Evolutionary conservation across 116 monocot genomes (phyloP).

Genomic region (Dioscorea cayenensis): DNA sequence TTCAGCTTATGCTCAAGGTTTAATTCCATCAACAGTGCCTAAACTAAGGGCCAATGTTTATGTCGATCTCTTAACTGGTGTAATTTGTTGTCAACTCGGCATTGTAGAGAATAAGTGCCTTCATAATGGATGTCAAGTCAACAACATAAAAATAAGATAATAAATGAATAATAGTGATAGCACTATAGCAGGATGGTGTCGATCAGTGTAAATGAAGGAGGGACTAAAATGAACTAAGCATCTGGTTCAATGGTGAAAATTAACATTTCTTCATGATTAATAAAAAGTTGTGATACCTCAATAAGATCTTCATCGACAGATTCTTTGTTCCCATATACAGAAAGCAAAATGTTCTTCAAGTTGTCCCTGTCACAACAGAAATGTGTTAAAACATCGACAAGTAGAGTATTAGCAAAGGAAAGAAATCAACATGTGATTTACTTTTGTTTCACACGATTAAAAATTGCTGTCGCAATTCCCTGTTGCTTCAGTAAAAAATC

Average conservation of each 20-base stretch:
- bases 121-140: too few species aligned
- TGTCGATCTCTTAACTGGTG: too few species aligned
- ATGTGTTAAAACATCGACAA: not conserved
- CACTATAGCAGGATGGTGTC: too few species aligned
- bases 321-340: constrained; percentile 82
- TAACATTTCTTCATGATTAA: too few species aligned
- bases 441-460: constrained; percentile 71
- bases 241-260: too few species aligned
- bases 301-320: constrained; percentile 73
- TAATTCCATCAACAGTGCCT: too few species aligned
- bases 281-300: constrained; percentile 31
- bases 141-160: too few species aligned
- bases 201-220: too few species aligned
- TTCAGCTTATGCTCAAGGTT: not conserved
- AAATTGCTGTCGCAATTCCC: constrained; percentile 59
- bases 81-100: not conserved
- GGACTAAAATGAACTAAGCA: too few species aligned
- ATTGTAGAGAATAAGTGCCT: too few species aligned
- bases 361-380: constrained; percentile 44
- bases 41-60: too few species aligned
- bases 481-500: constrained; percentile 76
- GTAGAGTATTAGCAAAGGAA: not conserved
- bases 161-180: too few species aligned
- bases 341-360: constrained; percentile 59
- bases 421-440: constrained; percentile 5